These are phyloP conservation scores for Erythrophleum ivorense DNA, from an alignment of 331 rosid species.

Conservation along the genomic window DNA sequence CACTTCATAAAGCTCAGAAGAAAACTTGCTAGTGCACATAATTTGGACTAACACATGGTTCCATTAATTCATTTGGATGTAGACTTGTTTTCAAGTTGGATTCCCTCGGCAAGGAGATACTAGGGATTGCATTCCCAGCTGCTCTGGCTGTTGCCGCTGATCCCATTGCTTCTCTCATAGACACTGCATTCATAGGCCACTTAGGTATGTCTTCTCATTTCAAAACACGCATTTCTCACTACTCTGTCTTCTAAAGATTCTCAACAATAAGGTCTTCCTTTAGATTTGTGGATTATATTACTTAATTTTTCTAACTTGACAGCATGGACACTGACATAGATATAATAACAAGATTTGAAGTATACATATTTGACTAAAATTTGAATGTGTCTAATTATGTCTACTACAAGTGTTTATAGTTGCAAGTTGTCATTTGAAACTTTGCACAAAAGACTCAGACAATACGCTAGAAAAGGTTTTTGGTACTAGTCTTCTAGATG, in stretches of 20 bases:
- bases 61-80: conserved; percentile 31
- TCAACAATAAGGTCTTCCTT: not conserved
- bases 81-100: conserved; percentile 83
- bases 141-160: conserved; percentile 97
- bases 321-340: too few species aligned
- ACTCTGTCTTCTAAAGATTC: too few species aligned
- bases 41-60: not conserved
- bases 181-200: conserved; percentile 95
- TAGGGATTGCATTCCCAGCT: conserved; percentile 87
- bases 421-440: too few species aligned
- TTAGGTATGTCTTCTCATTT: conserved; percentile 51
- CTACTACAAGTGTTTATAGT: too few species aligned
- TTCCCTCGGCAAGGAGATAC: conserved; percentile 69
- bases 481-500: too few species aligned
- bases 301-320: not conserved
- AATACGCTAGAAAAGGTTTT: too few species aligned
- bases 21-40: not conserved
- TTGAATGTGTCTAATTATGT: too few species aligned
- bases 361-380: too few species aligned
- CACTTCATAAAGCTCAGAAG: not conserved
- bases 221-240: not conserved
- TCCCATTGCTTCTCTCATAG: conserved; percentile 94
- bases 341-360: too few species aligned
- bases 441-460: too few species aligned
- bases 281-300: not conserved